These are phyloP conservation scores for Calonectria multiphialidica DNA, from an alignment of 2,329 filamentous ascomycete genomes.

Conservation along the genomic window DNA sequence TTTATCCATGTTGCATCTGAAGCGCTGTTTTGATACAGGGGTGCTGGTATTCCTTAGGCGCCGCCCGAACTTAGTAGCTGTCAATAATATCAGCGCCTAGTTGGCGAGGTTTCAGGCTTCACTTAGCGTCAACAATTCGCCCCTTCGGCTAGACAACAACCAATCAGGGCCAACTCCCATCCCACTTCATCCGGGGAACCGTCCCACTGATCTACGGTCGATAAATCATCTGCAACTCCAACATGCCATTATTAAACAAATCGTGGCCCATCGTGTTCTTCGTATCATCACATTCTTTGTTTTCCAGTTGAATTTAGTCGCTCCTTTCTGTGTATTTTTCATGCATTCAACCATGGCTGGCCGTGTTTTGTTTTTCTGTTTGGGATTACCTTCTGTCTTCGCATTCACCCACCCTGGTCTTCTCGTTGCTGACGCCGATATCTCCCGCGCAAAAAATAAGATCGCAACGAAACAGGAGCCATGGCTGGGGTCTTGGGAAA, in stretches of 20 bases:
- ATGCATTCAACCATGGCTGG: background rate
- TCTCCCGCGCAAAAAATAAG: constrained; percentile 17
- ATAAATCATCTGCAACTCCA: background rate
- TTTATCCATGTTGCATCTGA: background rate
- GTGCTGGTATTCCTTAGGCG: background rate
- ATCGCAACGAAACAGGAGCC: constrained; percentile 18
- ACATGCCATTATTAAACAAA: background rate
- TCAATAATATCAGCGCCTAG: background rate
- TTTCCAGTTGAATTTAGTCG: background rate
- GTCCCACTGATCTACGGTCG: background rate
- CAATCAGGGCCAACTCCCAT: background rate
- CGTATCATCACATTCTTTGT: background rate
- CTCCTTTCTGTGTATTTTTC: background rate
- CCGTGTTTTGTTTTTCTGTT: background rate
- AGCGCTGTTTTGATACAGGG: background rate
- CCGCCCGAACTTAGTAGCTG: background rate
- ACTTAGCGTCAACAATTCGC: background rate
- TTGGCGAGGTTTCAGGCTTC: background rate
- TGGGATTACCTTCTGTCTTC: background rate
- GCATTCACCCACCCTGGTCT: constrained; percentile 26
- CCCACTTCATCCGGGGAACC: background rate
- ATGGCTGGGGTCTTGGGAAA: constrained; percentile 25
- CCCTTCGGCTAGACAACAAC: background rate
- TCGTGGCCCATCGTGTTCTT: background rate
- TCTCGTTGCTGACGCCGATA: constrained; percentile 26